Evolutionary conservation across 2,329 filamentous ascomycete genomes (phyloP), one percentile per base, ranked within the genome.

Genomic region (Apiospora sp.): DNA sequence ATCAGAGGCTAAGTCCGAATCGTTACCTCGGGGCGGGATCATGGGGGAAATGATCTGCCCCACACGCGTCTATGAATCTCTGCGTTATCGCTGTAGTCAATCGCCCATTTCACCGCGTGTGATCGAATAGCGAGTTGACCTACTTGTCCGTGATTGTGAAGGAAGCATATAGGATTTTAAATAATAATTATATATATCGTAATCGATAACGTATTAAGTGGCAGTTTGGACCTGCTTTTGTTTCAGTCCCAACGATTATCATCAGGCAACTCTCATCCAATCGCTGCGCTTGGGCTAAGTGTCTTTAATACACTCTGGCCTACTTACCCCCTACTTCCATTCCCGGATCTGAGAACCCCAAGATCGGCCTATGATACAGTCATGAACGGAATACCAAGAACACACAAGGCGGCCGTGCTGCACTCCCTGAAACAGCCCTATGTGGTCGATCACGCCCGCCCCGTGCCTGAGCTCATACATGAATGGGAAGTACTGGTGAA

Each of bases 401-500:
- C 27, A 30, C 68, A 69, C 7, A 69, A 34, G 19, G 68, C 48
- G 27, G 68, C 68, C 27, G 68, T 54, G 34, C 34, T 69, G 68
- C 68, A 41, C 3, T 48, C 68, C 14, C 10, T 51, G 19, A 69
- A 54, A 24, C 48, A 48, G 6, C 68, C 68, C 3, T 69, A 69
- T 16, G 27, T 54, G 48, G n/a, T 69, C 19, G 68, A 69, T 19
- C 27, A 41, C 19, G 14, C 51, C 7, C n/a, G 12, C 30, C 27
- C 68, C 8, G 48, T 70, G 27, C 68, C 68, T 3, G 48, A 24
- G 48, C 27, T 70, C 4, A 4, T 30, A 19, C 44, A 70, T 10
- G 68, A 54, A 13, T 41, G 34, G 34, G 68, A 70, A 14, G 30
- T 70, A 3, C 34, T 70, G 30, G 44, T 94, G n/a, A 88, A 88